Base-by-base conservation (phyloP, 129 eudicot genomes). In the Helichrysum umbraculigerum region DNA sequence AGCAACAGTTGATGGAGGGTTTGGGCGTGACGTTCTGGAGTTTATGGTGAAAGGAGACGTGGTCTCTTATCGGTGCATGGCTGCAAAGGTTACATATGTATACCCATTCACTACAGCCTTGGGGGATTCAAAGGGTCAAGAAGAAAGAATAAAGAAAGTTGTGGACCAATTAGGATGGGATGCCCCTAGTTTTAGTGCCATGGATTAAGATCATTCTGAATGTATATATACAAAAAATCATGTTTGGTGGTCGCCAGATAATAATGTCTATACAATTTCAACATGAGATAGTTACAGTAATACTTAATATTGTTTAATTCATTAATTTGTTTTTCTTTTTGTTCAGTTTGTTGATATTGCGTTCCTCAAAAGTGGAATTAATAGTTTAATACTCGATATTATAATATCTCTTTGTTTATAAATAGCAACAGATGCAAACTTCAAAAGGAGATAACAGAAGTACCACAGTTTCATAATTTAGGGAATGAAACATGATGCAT, bases 81-180 rank as follows among this genome's bases (percentile, higher is more conserved):
- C 98, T 2, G 76, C 97, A 32, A 93, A 90, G 73, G 98, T 93
- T 3, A 90, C 92, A 4, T 93, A 93, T 81, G 67, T 93, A 7
- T 93, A 93, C 73, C 98, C 98, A 22, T 91, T 93, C 78, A 93
- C 98, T 19, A 93, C 98, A 20, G 97, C 98, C 9, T 85, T 93
- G 1, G 98, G 98, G 51, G 97, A 93, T 83, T 93, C 98, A 58
- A 93, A 93, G 76, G 98, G 97, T 60, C 96, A 93, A 78, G 88
- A 93, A 88, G 96, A 88, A 76, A 88, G 98, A 79, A 72, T 91
- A 84, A 84, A 78, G 83, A 87, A 88, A 78, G 85, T 93, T 17
- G 81, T 85, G 22, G 85, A 85, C 20, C 89, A 87, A 72, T 79
- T 93, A 35, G 97, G 98, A 30, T 93, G 97, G 98, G 88, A 85